phyloP scores from a whole-genome alignment of 371 early-diverging fungal species.

The Lichtheimia corymbifera region DNA sequence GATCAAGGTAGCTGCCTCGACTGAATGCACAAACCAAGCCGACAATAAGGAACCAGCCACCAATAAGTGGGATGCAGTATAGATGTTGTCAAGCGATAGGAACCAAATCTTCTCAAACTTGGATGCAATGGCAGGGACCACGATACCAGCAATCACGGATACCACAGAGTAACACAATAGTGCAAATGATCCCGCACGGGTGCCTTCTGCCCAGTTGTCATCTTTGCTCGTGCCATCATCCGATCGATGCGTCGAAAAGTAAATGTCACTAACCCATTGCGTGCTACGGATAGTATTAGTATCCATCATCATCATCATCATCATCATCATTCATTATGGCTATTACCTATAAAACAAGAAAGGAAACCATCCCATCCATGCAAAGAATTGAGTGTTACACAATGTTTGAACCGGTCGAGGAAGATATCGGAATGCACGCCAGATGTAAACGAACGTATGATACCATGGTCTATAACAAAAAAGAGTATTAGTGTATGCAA shows the following conservation, averaged over 20 bases:
- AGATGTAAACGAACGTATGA: slow-evolving; percentile 40
- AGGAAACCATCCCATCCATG: slow-evolving; percentile 80
- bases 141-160: slow-evolving; percentile 49
- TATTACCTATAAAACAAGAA: slow-evolving; percentile 47
- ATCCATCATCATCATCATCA: not conserved
- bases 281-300: slow-evolving; percentile 12
- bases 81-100: slow-evolving; percentile 40
- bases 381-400: slow-evolving; percentile 71
- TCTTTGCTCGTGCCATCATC: slow-evolving; percentile 6
- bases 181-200: slow-evolving; percentile 64
- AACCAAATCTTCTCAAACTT: slow-evolving; percentile 11
- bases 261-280: slow-evolving; percentile 45
- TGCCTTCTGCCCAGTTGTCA: slow-evolving; percentile 28
- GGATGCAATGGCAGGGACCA: slow-evolving; percentile 36
- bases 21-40: slow-evolving; percentile 46
- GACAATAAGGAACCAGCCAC: slow-evolving; percentile 13
- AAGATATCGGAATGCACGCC: slow-evolving; percentile 42
- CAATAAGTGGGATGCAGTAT: slow-evolving; percentile 28
- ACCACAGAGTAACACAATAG: slow-evolving; percentile 57
- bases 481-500: not conserved
- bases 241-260: slow-evolving; percentile 22
- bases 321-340: not conserved
- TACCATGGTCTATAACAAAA: slow-evolving; percentile 28
- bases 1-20: slow-evolving; percentile 45
- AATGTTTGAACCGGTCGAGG: slow-evolving; percentile 56